Evolutionary conservation across 2,329 filamentous ascomycete species (phyloP), one percentile per base, ranked within the genome.

Genomic region (Teratosphaeriaceae sp.): DNA sequence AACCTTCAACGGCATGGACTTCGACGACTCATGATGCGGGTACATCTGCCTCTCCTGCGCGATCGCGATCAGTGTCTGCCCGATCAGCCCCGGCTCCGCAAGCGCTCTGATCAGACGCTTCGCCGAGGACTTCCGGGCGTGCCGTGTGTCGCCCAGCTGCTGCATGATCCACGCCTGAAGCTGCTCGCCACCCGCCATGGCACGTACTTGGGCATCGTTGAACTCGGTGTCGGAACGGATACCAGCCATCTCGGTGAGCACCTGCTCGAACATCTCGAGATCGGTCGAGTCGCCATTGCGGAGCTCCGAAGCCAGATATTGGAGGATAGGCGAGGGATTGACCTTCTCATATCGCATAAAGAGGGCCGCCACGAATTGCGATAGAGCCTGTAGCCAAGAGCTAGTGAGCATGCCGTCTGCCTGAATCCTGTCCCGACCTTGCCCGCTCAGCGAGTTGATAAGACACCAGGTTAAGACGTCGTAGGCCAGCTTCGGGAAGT

Each of bases 381-480:
- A 87, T 41, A 97, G 70, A 12, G 90, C 88, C 62, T 89, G 83
- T 18, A 98, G 73, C 94, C 94, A 98, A 57, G 83, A 80, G 64
- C 88, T 95, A 19, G 89, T 92, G 19, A 94, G 76, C 65, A 84
- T 74, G 40, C 80, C 80, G 52, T 82, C 78, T 20, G 74, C 74
- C 58, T 83, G 79, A 22, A 79, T 72, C 39, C 78, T 71, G 35
- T 73, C 72, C 51, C 78, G 71, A 27, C 74, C 75, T 31, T 74
- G 71, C 34, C 74, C 75, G 22, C 76, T 73, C 46, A 84, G 71
- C 8, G 77, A 74, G 58, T 81, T 94, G 65, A 98, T 79, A 34
- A 98, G 72, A 16, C 88, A 87, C 88, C 90, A 98, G 3, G 88
- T 85, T 34, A 98, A 73, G 23, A 95, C 86, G 63, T 98, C 92